These are phyloP conservation scores for Insectozyma bohioensis DNA, from an alignment of 1,139 yeast genomes.

Conservation along the genomic window DNA sequence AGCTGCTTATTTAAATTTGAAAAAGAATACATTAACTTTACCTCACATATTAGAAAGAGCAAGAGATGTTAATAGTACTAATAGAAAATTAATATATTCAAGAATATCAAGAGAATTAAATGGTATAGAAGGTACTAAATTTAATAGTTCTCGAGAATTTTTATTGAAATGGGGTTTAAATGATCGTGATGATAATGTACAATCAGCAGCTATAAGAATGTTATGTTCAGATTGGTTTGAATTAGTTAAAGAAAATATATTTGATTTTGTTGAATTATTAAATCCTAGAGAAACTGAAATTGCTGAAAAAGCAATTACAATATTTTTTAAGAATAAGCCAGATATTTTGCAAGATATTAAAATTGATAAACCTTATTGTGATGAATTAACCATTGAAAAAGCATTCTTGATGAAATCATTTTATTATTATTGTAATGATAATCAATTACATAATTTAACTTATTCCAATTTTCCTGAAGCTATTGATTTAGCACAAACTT, in stretches of 20 bases:
- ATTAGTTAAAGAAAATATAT: conserved; percentile 64
- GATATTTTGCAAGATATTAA: conserved; percentile 60
- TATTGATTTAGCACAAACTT: conserved; percentile 61
- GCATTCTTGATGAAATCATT: conserved; percentile 71
- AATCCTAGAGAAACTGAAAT: conserved; percentile 62
- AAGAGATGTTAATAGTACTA: conserved; percentile 70
- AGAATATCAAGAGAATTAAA: conserved; percentile 68
- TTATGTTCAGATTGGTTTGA: conserved; percentile 73
- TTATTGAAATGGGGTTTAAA: conserved; percentile 80
- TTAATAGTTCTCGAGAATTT: conserved; percentile 60
- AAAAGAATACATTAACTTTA: conserved; percentile 52
- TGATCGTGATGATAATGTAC: conserved; percentile 78
- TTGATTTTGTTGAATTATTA: conserved; percentile 68
- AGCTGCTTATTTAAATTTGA: conserved; percentile 73
- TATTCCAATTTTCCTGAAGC: conserved; percentile 83
- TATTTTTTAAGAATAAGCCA: conserved; percentile 59
- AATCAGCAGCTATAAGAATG: conserved; percentile 70
- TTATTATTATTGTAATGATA: conserved; percentile 60
- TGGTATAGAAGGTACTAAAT: conserved; percentile 54
- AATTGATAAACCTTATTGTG: conserved; percentile 66
- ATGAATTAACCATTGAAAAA: conserved; percentile 67
- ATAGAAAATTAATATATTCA: conserved; percentile 72
- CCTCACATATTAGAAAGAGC: conserved; percentile 76
- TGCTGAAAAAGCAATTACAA: conserved; percentile 65
- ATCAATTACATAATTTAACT: conserved; percentile 53